A percentile compares a stretch with the other conserved stretches of the same genome.
Conservation (phyloP, 2,329 filamentous ascomycete genomes). For the Sclerotinia spermophila region DNA sequence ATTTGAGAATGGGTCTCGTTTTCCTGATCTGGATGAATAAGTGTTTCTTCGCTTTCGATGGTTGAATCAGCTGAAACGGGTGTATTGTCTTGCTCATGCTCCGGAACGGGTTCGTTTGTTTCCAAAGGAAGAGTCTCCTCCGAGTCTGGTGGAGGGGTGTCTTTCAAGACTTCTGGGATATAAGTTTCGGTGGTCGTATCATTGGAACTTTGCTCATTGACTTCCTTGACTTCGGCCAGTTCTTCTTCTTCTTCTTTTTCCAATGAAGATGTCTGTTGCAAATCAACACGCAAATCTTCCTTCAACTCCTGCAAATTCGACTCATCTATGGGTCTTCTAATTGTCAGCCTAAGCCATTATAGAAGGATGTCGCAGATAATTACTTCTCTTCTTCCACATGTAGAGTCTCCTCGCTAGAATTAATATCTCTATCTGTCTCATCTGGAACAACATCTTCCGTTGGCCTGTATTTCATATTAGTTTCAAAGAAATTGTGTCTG, state of each 20-base stretch:
- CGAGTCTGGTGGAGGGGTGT: background rate
- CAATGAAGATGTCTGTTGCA: background rate
- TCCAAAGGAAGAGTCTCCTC: background rate
- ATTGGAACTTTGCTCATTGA: background rate
- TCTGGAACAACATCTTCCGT: background rate
- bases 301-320: background rate
- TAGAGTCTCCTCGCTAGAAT: background rate
- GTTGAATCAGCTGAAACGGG: accelerated
- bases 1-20: background rate
- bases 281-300: background rate
- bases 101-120: background rate
- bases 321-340: background rate
- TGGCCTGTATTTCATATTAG: background rate
- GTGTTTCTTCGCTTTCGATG: background rate
- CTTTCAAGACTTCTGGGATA: background rate
- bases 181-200: accelerated
- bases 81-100: background rate
- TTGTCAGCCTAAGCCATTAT: background rate
- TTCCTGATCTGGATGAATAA: background rate
- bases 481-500: accelerated
- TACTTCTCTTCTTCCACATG: background rate
- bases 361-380: background rate
- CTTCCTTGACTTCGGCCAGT: background rate
- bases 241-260: background rate
- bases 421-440: background rate